Evolutionary conservation across 108 stramenopile species (phyloP).

Genomic region (Phaeodactylum tricornutum): DNA sequence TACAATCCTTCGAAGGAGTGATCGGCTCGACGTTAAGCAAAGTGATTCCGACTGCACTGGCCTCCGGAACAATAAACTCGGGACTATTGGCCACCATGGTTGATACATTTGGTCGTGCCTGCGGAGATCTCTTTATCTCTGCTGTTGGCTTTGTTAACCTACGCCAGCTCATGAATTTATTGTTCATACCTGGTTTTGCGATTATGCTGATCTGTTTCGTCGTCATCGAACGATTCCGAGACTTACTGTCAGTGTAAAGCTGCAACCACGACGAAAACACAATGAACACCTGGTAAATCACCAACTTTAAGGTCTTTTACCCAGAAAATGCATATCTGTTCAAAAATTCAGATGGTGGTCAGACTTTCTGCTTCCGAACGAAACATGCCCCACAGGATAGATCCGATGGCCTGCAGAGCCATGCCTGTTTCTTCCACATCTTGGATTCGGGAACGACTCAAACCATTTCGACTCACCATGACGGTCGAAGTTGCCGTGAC

Average conservation of each 20-base stretch:
- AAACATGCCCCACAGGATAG: no score
- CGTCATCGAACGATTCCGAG: slow-evolving; percentile 38
- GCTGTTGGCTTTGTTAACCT: slow-evolving; percentile 41
- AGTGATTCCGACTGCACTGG: slow-evolving; percentile 77
- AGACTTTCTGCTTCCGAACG: no score
- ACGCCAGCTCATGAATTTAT: slow-evolving; percentile 52
- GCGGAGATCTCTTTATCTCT: slow-evolving; percentile 62
- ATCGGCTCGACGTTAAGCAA: slow-evolving; percentile 76
- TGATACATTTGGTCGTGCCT: slow-evolving; percentile 45
- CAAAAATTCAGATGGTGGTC: no score
- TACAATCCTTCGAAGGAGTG: slow-evolving; percentile 71
- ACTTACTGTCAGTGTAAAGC: slow-evolving; percentile 46
- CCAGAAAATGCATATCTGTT: no score
- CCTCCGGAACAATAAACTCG: slow-evolving; percentile 81
- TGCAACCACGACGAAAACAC: no score
- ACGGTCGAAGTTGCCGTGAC: no score
- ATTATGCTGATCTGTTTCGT: slow-evolving; percentile 40
- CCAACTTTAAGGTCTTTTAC: no score
- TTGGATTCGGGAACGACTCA: no score
- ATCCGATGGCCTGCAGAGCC: no score
- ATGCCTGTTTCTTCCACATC: no score
- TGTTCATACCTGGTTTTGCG: slow-evolving; percentile 49
- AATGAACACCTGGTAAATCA: no score
- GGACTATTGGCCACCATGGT: slow-evolving; percentile 51
- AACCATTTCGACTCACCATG: no score